Base-by-base conservation (phyloP, 768 basidiomycete genomes). In the Trametes gibbosa region DNA sequence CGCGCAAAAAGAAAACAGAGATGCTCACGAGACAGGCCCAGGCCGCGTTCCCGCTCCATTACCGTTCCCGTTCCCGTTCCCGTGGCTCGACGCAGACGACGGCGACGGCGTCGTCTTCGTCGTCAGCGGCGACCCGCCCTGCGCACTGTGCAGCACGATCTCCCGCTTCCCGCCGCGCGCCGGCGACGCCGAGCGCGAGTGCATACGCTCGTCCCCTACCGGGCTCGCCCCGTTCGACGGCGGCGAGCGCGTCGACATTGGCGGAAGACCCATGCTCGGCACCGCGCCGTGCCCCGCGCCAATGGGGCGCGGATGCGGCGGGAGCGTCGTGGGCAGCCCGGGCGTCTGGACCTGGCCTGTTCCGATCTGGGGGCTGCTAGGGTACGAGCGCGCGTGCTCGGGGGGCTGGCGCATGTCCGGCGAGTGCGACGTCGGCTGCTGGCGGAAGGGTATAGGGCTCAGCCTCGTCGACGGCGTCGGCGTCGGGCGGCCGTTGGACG, bases 221-320 rank as follows among this genome's bases (percentile, higher is more conserved):
- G 65, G 60, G 45, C 58, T 59, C 45, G 84, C 83, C 13, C 84
- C 84, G 16, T 79, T 79, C 4, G 80, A 80, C 6, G 81, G 70
- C 2, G 87, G 85, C 7, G 87, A 84, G 23, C 90, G 72, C 7
- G 86, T 87, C 23, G 85, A 80, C 61, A 90, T 89, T 0, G 87
- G 86, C 48, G 89, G 89, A 1, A 90, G 76, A 1, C 84, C 78
- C 43, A 87, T 81, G 47, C 19, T 77, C 75, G 9, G 69, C 68
- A 39, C 64, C 69, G 50, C 70, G 32, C 35, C 60, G 45, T 59
- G 65, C n/a, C 50, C 81, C 0, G 74, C 67, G 16, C 88, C 89
- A 50, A 89, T 79, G 12, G 89, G 89, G 24, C 86, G 80, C 45
- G 89, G 89, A 68, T 89, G 89, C 24, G 87, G 86, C 41, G 89